phyloP scores from a whole-genome alignment of 108 stramenopile genomes.

The Skeletonema marinoi region DNA sequence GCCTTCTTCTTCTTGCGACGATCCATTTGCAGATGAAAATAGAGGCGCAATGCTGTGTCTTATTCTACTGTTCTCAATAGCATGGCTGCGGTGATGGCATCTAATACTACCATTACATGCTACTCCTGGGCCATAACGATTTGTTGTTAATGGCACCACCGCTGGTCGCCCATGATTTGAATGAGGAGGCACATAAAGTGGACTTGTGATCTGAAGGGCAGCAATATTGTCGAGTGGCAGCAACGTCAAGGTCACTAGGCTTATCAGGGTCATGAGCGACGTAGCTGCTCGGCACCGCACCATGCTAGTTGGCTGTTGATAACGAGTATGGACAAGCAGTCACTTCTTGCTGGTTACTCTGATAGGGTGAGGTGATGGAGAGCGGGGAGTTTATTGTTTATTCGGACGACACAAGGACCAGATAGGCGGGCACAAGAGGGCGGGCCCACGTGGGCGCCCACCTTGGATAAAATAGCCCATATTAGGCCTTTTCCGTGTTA shows the following conservation, averaged over 20 bases:
- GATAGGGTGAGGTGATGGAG: too few species aligned
- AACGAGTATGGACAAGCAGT: background rate
- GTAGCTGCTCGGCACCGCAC: background rate
- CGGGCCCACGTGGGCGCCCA: too few species aligned
- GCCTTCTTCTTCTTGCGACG: background rate
- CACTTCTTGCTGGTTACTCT: too few species aligned
- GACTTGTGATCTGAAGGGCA: background rate
- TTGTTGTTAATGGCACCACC: background rate
- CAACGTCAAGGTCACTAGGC: background rate
- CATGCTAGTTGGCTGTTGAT: background rate
- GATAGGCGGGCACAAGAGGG: too few species aligned
- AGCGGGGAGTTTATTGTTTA: too few species aligned
- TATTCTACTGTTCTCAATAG: background rate
- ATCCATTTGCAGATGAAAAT: slow-evolving; percentile 1
- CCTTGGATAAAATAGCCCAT: too few species aligned
- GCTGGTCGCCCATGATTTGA: background rate
- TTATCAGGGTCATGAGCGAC: background rate
- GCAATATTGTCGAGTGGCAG: background rate
- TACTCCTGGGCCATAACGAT: background rate
- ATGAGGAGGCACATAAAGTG: background rate
- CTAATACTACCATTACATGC: background rate
- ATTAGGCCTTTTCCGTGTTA: too few species aligned
- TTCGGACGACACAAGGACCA: too few species aligned
- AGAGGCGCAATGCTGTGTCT: background rate
- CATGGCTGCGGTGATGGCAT: background rate